Evolutionary conservation across 73 alveolate genomes (phyloP).

Genomic region (Tetrahymena borealis): DNA sequence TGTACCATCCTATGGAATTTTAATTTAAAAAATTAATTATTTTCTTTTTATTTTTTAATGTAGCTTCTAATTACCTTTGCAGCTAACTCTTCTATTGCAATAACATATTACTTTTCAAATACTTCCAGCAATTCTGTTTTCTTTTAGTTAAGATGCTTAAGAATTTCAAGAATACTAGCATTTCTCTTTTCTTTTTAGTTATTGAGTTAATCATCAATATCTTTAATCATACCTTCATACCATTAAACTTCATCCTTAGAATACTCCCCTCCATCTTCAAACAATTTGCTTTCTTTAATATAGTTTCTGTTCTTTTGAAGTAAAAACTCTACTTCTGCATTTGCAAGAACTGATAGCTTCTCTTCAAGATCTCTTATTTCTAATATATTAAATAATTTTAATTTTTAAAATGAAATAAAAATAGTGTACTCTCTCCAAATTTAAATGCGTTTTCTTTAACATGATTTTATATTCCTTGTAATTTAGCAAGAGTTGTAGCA

Average conservation of each 20-base stretch:
- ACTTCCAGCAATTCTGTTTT: constrained; percentile 21
- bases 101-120: constrained; percentile 26
- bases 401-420: background rate
- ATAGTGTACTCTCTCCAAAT: constrained; percentile 32
- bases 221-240: constrained; percentile 39
- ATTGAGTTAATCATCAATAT: constrained; percentile 1
- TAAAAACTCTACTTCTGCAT: constrained; percentile 11
- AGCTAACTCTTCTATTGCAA: constrained; percentile 43
- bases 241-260: constrained; percentile 34
- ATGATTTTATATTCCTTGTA: constrained; percentile 32
- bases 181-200: constrained; percentile 22
- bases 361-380: constrained; percentile 32
- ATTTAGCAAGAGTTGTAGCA: constrained; percentile 35
- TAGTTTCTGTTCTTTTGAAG: constrained; percentile 15
- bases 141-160: constrained; percentile 9
- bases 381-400: background rate
- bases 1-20: constrained; percentile 32
- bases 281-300: constrained; percentile 21
- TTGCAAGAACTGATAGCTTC: constrained; percentile 16
- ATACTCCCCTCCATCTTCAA: constrained; percentile 16
- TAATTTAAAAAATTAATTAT: background rate
- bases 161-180: constrained; percentile 15
- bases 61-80: constrained; percentile 23
- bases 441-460: constrained; percentile 34
- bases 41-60: too few relatives aligned